Evolutionary conservation across 2,329 filamentous ascomycete genomes (phyloP).

Genomic region (Berkeleyomyces basicola): DNA sequence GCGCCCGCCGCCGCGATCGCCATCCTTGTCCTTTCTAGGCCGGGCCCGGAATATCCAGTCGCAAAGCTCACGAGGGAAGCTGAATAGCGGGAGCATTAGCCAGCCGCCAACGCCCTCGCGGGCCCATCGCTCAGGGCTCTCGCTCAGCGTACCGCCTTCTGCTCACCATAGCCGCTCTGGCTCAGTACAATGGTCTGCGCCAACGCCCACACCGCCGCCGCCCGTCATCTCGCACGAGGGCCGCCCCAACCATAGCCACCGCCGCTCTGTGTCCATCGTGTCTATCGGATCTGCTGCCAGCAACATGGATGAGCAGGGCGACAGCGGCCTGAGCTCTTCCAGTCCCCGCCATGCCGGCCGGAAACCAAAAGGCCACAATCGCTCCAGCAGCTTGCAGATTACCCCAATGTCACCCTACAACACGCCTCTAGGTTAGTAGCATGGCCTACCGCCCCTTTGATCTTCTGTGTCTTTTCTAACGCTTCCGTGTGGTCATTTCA

Average conservation of each 20-base stretch:
- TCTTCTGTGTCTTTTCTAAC: background rate
- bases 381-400: constrained; percentile 72
- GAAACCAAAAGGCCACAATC: constrained; percentile 43
- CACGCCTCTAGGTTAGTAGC: constrained; percentile 25
- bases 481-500: constrained; percentile 11
- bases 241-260: constrained; percentile 27
- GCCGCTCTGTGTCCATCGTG: constrained; percentile 66
- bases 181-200: constrained; percentile 31
- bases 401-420: constrained; percentile 29
- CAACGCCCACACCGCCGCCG: constrained; percentile 18
- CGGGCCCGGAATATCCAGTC: constrained; percentile 25
- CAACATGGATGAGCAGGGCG: constrained; percentile 29
- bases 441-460: background rate
- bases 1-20: constrained; percentile 23
- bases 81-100: constrained; percentile 18
- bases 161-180: constrained; percentile 29
- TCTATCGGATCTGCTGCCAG: constrained; percentile 48
- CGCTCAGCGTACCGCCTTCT: constrained; percentile 37
- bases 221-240: constrained; percentile 17
- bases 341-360: constrained; percentile 8
- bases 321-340: constrained; percentile 1
- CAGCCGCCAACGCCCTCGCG: constrained; percentile 23
- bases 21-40: constrained; percentile 27
- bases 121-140: constrained; percentile 53
- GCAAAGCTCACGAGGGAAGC: constrained; percentile 27